Evolutionary conservation across 768 basidiomycete species (phyloP).

Genomic region (Phanerochaete sordida): DNA sequence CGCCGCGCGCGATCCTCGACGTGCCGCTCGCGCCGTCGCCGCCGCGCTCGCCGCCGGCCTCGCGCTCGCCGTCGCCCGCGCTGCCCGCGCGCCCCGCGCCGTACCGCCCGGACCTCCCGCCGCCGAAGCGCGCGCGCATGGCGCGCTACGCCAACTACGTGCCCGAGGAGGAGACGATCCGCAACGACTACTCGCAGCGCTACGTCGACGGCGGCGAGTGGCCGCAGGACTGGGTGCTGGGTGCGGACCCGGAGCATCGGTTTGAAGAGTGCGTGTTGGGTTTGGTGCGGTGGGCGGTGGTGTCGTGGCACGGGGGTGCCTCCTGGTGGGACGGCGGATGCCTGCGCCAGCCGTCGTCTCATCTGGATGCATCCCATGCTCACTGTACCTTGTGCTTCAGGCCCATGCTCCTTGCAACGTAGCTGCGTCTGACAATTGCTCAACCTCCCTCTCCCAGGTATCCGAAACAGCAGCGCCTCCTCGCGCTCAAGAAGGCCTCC

Average conservation of each 20-base stretch:
- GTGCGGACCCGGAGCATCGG: conserved; percentile 81
- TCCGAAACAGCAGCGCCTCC: conserved; percentile 86
- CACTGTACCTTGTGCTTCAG: not conserved
- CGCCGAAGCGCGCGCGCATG: conserved; percentile 71
- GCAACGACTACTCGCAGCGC: conserved; percentile 90
- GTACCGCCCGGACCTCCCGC: conserved; percentile 51
- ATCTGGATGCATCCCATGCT: not conserved
- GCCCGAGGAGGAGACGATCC: conserved; percentile 92
- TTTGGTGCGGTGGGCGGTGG: not conserved
- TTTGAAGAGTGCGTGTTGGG: conserved; percentile 86
- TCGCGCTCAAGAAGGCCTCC: conserved; percentile 77
- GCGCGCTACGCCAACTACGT: conserved; percentile 78
- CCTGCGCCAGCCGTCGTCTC: not conserved
- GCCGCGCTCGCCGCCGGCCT: conserved; percentile 46
- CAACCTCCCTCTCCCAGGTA: conserved; percentile 53
- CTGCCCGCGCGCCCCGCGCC: conserved; percentile 32
- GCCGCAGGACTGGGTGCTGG: conserved; percentile 92
- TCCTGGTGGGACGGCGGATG: not conserved
- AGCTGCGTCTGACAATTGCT: not conserved
- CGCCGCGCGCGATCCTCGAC: conserved; percentile 50
- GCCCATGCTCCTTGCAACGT: not conserved
- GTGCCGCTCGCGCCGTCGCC: conserved; percentile 59
- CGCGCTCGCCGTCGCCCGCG: conserved; percentile 15
- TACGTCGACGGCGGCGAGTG: conserved; percentile 92
- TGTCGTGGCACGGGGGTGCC: not conserved